Evolutionary conservation across 371 early-diverging fungal genomes (phyloP), one percentile per base, ranked within the genome.

Genomic region (Mortierella sp.): DNA sequence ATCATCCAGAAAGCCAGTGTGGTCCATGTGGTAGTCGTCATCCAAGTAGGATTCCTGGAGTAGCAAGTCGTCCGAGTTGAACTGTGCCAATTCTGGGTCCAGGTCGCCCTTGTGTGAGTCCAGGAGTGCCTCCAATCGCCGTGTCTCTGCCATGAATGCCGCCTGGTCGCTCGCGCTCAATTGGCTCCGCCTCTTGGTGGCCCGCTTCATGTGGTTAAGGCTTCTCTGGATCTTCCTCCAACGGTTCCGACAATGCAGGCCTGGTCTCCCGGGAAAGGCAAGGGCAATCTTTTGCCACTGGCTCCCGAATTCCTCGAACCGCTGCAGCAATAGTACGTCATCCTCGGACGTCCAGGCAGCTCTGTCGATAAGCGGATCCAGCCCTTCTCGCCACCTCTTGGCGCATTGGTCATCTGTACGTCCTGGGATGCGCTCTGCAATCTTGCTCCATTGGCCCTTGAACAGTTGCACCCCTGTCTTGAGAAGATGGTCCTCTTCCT

Each of bases 351-450:
- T 92, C 97, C 97, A 97, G 34, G 90, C 91, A 6, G 92, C 91
- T 31, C 92, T 87, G 68, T 94, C 92, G 47, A 95, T 95, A 37
- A 87, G 87, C 5, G 95, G 94, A 86, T 95, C 95, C 48, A 95
- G 82, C 53, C 91, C 90, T 85, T 95, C 94, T 16, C 95, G 86
- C 95, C 95, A 95, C 26, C 96, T 89, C 85, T 94, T 94, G 16
- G 94, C 93, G 66, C 94, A 94, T 70, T 95, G 95, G 79, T 95
- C 94, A 75, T 95, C 94, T 7, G 94, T 95, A n/a, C 95, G 87
- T 10, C 95, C 95, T 14, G 88, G 89, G 31, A 95, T 88, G 74
- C 91, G 89, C 73, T 94, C 93, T 5, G 95, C 95, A 66, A 95
- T 92, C 66, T 92, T 91, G 71, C 94, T 92, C 95, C 95, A 95